A percentile compares a stretch with the other conserved stretches of the same genome.
Evolutionary conservation across 768 basidiomycete species (phyloP).

Genomic region (Boletus coccyginus): DNA sequence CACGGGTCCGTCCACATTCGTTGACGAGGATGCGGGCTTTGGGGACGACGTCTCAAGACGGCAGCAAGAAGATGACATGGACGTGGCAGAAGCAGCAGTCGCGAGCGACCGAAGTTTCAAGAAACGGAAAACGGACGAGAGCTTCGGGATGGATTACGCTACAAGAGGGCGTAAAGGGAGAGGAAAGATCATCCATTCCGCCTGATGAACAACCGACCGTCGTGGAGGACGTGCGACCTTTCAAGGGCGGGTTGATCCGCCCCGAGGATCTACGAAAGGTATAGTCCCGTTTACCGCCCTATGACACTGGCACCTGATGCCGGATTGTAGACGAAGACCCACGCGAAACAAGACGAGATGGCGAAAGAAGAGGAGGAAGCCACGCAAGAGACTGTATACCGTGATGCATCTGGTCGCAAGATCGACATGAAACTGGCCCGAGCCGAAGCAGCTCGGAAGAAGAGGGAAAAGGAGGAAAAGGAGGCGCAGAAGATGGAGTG

Average conservation of each 20-base stretch:
- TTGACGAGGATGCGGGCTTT: constrained; percentile 76
- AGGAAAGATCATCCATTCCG: constrained; percentile 50
- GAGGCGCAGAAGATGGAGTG: constrained; percentile 95
- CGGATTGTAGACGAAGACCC: constrained; percentile 35
- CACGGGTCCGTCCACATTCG: constrained; percentile 35
- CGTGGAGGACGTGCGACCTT: constrained; percentile 45
- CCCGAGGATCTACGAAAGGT: constrained; percentile 71
- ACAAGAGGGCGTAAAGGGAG: constrained; percentile 47
- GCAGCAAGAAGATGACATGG: constrained; percentile 52
- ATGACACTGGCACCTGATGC: neutral
- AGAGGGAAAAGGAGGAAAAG: constrained; percentile 79
- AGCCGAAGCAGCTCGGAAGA: constrained; percentile 79
- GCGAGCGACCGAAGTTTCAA: constrained; percentile 79
- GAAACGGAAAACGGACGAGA: constrained; percentile 56
- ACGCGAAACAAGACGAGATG: constrained; percentile 36
- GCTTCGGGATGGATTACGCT: constrained; percentile 69
- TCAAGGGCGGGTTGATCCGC: constrained; percentile 76
- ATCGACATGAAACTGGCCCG: constrained; percentile 84
- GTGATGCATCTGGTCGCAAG: constrained; percentile 83
- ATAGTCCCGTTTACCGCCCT: neutral
- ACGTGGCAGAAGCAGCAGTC: constrained; percentile 62
- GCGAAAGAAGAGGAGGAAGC: constrained; percentile 48
- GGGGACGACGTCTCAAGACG: constrained; percentile 44
- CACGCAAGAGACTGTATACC: constrained; percentile 90
- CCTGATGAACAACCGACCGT: constrained; percentile 69